Conservation (phyloP, 2,329 filamentous ascomycete genomes). For the Knoxdaviesia proteae region DNA sequence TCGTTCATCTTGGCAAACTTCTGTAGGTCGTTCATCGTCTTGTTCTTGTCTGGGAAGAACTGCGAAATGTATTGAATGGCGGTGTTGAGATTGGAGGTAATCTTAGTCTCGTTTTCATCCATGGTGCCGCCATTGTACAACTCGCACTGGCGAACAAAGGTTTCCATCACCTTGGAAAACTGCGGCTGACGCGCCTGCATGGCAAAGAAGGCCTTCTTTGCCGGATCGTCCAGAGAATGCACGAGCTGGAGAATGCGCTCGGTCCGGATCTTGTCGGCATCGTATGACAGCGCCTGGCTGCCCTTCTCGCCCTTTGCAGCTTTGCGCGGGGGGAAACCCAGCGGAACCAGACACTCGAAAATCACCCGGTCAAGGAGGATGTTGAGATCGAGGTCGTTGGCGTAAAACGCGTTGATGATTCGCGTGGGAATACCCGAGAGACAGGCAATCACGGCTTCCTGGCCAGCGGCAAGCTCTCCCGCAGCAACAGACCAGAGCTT, state of each 20-base stretch:
- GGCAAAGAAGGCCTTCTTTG: constrained; percentile 74
- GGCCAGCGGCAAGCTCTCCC: constrained; percentile 66
- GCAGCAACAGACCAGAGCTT: constrained; percentile 87
- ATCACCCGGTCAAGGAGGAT: constrained; percentile 65
- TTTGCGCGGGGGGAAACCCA: constrained; percentile 58
- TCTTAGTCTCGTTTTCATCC: constrained; percentile 45
- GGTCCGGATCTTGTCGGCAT: constrained; percentile 58
- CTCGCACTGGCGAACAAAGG: constrained; percentile 72
- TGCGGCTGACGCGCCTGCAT: constrained; percentile 61
- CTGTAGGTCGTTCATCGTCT: constrained; percentile 57
- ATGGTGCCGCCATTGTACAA: constrained; percentile 75
- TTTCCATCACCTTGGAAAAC: constrained; percentile 50
- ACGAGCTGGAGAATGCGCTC: constrained; percentile 71
- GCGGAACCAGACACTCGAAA: constrained; percentile 72
- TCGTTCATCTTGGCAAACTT: constrained; percentile 87
- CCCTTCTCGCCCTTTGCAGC: constrained; percentile 40
- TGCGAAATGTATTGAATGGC: constrained; percentile 54
- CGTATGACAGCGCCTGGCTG: constrained; percentile 21
- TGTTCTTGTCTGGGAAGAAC: constrained; percentile 54
- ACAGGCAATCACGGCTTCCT: constrained; percentile 54
- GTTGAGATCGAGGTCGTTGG: constrained; percentile 74
- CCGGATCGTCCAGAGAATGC: constrained; percentile 53
- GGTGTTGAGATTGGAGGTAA: constrained; percentile 49
- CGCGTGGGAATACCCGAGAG: constrained; percentile 65
- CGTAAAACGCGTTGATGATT: constrained; percentile 75